Evolutionary conservation across 2,329 filamentous ascomycete species (phyloP).

Genomic region (Ophiostoma perfectum): DNA sequence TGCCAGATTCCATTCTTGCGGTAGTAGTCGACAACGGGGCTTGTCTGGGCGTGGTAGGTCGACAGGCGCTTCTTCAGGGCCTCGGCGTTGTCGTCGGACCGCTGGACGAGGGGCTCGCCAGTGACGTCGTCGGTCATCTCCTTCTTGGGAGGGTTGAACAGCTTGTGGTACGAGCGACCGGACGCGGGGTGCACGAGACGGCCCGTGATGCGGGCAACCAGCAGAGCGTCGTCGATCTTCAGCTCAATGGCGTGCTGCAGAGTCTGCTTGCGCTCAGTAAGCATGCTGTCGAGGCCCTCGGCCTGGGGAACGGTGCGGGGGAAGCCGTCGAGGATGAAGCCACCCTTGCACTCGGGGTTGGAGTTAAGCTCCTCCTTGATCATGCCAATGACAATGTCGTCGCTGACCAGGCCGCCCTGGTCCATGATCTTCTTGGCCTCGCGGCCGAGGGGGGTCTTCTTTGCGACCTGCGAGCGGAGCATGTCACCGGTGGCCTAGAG

Average conservation of each 20-base stretch:
- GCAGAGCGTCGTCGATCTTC: conserved; percentile 88
- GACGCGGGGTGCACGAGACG: conserved; percentile 93
- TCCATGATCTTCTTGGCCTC: conserved; percentile 99
- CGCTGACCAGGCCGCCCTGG: conserved; percentile 90
- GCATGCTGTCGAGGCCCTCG: conserved; percentile 90
- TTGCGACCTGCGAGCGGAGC: conserved; percentile 95
- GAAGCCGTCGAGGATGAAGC: conserved; percentile 98
- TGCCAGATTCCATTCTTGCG: conserved; percentile 96
- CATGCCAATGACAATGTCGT: conserved; percentile 99
- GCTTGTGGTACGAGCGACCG: conserved; percentile 93
- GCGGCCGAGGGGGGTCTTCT: conserved; percentile 89
- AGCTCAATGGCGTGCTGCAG: conserved; percentile 95
- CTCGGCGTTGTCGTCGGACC: conserved; percentile 94
- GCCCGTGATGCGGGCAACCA: conserved; percentile 94
- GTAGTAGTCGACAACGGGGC: conserved; percentile 92
- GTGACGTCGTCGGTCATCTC: conserved; percentile 95
- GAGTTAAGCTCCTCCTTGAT: conserved; percentile 94
- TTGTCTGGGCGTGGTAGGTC: conserved; percentile 92
- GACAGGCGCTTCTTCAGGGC: conserved; percentile 89
- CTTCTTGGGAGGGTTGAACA: conserved; percentile 96
- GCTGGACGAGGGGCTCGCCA: conserved; percentile 92
- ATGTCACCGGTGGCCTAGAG: conserved; percentile 92
- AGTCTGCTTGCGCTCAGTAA: conserved; percentile 67
- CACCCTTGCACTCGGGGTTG: conserved; percentile 94
- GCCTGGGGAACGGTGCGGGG: conserved; percentile 94